Evolutionary conservation across 305 asterid genomes (phyloP), one percentile per base, ranked within the genome.

Genomic region (Stenogyne calaminthoides): DNA sequence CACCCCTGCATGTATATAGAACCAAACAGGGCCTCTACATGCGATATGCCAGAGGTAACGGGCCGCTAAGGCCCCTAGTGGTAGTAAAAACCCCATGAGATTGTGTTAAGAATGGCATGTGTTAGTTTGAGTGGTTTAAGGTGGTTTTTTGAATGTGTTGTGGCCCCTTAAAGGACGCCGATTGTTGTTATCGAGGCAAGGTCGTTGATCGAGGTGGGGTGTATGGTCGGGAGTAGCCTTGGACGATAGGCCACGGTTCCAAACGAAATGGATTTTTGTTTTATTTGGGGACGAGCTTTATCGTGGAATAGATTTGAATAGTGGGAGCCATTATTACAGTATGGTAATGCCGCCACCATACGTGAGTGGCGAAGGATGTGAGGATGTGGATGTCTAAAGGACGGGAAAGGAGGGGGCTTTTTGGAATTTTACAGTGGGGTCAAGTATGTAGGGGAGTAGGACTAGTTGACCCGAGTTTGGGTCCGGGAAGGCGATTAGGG

Each of bases 231-330:
- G 97, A 93, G 88, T 93, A 91, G 7, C 98, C 98, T 70, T 91
- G 98, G 18, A 93, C 98, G 68, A 91, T 0, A 89, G 73, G 5
- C 97, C 97, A 0, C 95, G 85, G 78, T 91, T 93, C 98, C 98
- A 93, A 0, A 87, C 79, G 57, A 86, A 81, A 16, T 93, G 92
- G 64, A 93, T 75, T 61, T 82, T 88, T 34, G 97, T 88, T 75
- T 76, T 88, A 37, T 93, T n/a, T 93, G 0, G 88, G 81, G 1
- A 78, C 82, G 7, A 93, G 89, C 27, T 83, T 91, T 3, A 94
- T 42, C 1, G 92, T 82, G 42, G 96, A 91, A 39, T 76, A 84
- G 22, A 94, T 89, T 64, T 94, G 81, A 61, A 94, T 82, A 15
- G 85, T 77, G 44, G 96, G 95, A n/a, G 9, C 97, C 97, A 16